phyloP scores from a whole-genome alignment of 1,139 yeast genomes.

The Kodamaea derodonti region DNA sequence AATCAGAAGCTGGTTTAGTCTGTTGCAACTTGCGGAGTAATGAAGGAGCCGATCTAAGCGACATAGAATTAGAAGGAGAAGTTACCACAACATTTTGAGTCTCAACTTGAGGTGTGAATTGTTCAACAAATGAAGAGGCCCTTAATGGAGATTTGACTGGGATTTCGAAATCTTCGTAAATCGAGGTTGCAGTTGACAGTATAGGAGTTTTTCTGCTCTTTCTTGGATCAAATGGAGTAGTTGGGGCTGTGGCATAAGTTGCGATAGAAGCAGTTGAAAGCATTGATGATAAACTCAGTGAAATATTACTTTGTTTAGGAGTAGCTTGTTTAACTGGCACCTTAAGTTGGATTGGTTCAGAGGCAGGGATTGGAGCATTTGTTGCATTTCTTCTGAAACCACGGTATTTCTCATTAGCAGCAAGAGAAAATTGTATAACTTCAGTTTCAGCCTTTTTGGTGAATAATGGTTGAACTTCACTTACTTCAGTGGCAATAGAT shows the following conservation, averaged over 20 bases:
- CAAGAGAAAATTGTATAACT: slow-evolving; percentile 19
- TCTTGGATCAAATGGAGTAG: slow-evolving; percentile 21
- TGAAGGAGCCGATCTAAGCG: slow-evolving; percentile 4
- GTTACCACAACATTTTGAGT: background rate
- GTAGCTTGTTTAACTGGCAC: slow-evolving; percentile 19
- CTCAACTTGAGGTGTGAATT: slow-evolving; percentile 2
- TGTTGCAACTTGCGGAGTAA: slow-evolving; percentile 6
- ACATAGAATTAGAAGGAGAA: background rate
- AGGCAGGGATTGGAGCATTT: slow-evolving; percentile 17
- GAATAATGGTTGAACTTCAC: slow-evolving; percentile 5
- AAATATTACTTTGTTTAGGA: slow-evolving; percentile 11
- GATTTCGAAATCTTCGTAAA: slow-evolving; percentile 10
- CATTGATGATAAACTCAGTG: slow-evolving; percentile 13
- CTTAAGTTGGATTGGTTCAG: slow-evolving; percentile 26
- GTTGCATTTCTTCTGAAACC: slow-evolving; percentile 43
- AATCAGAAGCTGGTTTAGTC: slow-evolving; percentile 5
- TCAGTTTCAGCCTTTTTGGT: slow-evolving; percentile 10
- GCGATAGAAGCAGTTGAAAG: slow-evolving; percentile 12
- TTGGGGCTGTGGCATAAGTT: slow-evolving; percentile 13
- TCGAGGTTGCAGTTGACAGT: slow-evolving; percentile 13
- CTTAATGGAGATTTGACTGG: slow-evolving; percentile 15
- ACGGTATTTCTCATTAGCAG: slow-evolving; percentile 35
- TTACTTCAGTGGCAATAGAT: slow-evolving; percentile 8
- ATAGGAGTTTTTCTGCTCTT: slow-evolving; percentile 15
- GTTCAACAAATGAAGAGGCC: slow-evolving; percentile 7